Conservation (phyloP, 805 yeast species). For the Yamadazyma ubonensis region DNA sequence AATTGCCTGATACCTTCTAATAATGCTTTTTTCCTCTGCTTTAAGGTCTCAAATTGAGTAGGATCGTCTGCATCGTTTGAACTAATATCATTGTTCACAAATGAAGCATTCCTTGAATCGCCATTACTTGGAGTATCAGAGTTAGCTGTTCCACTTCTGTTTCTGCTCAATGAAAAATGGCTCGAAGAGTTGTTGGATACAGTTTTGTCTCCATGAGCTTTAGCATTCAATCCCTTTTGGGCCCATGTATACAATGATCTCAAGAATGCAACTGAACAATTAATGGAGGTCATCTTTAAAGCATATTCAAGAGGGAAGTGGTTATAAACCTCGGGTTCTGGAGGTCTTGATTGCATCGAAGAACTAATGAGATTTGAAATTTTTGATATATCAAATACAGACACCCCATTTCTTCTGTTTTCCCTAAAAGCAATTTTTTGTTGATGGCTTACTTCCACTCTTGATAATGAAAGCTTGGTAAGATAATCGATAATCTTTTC, state of each 20-base stretch:
- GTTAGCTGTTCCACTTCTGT: slow-evolving; percentile 29
- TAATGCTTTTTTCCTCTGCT: slow-evolving; percentile 78
- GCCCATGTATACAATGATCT: slow-evolving; percentile 86
- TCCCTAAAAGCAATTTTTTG: slow-evolving; percentile 54
- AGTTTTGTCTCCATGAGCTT: slow-evolving; percentile 1
- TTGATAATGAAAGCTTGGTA: slow-evolving; percentile 65
- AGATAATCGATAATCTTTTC: slow-evolving; percentile 79
- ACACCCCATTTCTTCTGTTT: slow-evolving; percentile 50
- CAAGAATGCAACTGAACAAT: slow-evolving; percentile 77
- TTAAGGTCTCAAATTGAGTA: slow-evolving; percentile 78
- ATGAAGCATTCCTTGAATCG: slow-evolving; percentile 25
- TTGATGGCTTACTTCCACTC: slow-evolving; percentile 67
- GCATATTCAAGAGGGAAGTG: slow-evolving; percentile 78
- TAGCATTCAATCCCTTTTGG: slow-evolving; percentile 47
- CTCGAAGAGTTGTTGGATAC: slow-evolving; percentile 2
- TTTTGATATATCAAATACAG: slow-evolving; percentile 70
- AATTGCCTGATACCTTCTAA: slow-evolving; percentile 76
- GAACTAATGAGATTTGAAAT: slow-evolving; percentile 76
- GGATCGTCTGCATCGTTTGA: slow-evolving; percentile 63
- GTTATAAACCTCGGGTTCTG: slow-evolving; percentile 53
- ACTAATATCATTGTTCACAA: slow-evolving; percentile 20
- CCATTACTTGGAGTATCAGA: slow-evolving; percentile 26
- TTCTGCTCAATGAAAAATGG: slow-evolving; percentile 6
- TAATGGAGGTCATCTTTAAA: slow-evolving; percentile 76
- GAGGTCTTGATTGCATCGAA: slow-evolving; percentile 54